A percentile compares a stretch with the other conserved stretches of the same genome.
phyloP scores from a whole-genome alignment of 345 rosid genomes.

The Sonneratia alba region DNA sequence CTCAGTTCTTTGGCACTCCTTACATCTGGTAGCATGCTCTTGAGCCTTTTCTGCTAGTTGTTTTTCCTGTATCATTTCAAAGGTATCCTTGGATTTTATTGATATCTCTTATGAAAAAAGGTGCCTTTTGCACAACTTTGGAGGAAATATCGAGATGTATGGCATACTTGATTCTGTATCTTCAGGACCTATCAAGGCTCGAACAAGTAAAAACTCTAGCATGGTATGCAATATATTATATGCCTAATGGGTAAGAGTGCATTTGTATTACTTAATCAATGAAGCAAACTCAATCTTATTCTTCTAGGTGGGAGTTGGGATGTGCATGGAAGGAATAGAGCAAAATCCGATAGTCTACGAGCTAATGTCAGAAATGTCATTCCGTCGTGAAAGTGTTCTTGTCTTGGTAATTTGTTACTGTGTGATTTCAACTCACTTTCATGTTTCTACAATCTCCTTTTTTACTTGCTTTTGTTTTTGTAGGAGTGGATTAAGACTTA shows the following conservation, averaged over 20 bases:
- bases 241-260: background rate
- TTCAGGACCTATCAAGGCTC: conserved; percentile 82
- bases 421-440: background rate
- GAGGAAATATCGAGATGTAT: conserved; percentile 92
- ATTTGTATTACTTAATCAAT: background rate
- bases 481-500: conserved; percentile 84
- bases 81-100: background rate
- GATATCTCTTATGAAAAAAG: conserved; percentile 22
- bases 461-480: conserved; percentile 8
- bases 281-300: conserved; percentile 1
- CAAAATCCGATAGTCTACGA: conserved; percentile 91
- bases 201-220: conserved; percentile 60
- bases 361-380: conserved; percentile 92
- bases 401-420: conserved; percentile 39
- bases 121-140: conserved; percentile 95
- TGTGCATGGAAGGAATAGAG: conserved; percentile 98
- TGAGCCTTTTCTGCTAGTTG: background rate
- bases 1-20: conserved; percentile 88
- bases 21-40: conserved; percentile 58
- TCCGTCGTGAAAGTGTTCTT: conserved; percentile 55
- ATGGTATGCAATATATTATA: conserved; percentile 45
- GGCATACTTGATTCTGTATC: conserved; percentile 72
- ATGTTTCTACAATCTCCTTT: background rate
- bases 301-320: conserved; percentile 82
- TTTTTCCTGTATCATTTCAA: background rate